Evolutionary conservation across 2,329 filamentous ascomycete genomes (phyloP).

Genomic region (Aureobasidium musti): DNA sequence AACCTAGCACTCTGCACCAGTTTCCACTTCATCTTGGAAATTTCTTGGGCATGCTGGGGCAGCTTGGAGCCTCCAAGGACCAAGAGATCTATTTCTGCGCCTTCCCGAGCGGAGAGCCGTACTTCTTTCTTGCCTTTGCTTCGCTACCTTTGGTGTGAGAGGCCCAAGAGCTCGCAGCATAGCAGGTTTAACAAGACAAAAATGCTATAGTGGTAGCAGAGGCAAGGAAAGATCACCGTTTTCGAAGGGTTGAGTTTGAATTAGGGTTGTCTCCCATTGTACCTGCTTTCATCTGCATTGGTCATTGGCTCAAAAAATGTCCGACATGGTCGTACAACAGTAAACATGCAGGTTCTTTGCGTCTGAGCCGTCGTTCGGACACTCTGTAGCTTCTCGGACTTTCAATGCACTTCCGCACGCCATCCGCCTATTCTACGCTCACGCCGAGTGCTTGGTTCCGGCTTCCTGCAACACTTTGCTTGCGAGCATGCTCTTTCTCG

Average conservation of each 20-base stretch:
- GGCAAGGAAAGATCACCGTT: neutral
- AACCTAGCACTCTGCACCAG: constrained; percentile 5
- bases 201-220: neutral
- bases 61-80: constrained; percentile 5
- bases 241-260: neutral
- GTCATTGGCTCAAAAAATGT: constrained; percentile 21
- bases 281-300: neutral
- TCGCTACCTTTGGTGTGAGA: neutral
- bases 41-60: constrained; percentile 9
- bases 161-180: neutral
- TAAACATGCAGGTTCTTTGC: constrained; percentile 13
- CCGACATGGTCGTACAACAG: constrained; percentile 21
- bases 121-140: constrained; percentile 13
- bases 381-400: constrained; percentile 21
- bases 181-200: neutral
- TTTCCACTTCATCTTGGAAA: constrained; percentile 25
- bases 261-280: neutral
- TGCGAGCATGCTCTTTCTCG: constrained; percentile 10
- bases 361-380: constrained; percentile 16
- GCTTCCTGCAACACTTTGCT: constrained; percentile 4
- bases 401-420: constrained; percentile 20
- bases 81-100: constrained; percentile 13
- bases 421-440: neutral
- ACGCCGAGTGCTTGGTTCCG: constrained; percentile 15
- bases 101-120: constrained; percentile 29